Base-by-base conservation (phyloP, 495 filamentous ascomycete species). In the Choiromyces venosus region DNA sequence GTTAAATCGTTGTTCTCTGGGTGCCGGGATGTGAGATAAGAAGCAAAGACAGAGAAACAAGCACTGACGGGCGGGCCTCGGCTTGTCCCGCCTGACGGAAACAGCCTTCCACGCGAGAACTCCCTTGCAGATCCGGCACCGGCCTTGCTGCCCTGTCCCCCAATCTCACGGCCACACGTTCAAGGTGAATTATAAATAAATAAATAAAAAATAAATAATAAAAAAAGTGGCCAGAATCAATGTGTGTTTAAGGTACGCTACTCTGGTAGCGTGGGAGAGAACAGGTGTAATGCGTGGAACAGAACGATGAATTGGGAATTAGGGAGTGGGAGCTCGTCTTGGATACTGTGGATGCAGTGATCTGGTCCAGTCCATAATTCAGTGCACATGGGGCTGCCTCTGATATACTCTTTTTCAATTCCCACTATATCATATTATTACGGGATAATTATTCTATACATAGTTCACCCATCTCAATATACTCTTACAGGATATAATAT, bases 41-140 rank as follows among this genome's bases (percentile, higher is more conserved):
- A 39, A 56, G 69, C 75, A 74, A 77, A 69, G 76, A 77, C 66
- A 72, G 73, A 77, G 38, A 72, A 72, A 76, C 56, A 77, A 77
- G 71, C 73, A 66, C 75, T 61, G 72, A 70, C 69, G 68, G 67
- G 65, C 73, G 52, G 70, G 69, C 66, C 74, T 76, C 69, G 74
- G 75, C 74, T 77, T 77, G 70, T 77, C 74, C 75, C 75, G 75
- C 75, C 52, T 77, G 69, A 69, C 74, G 72, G 74, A 67, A 77
- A 77, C 66, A 77, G 75, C 75, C 74, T 37, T 72, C 74, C 75
- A 77, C 75, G 75, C 74, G 75, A 77, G 69, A 61, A 12, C 52
- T 61, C 75, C 75, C 75, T 70, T 77, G 75, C 75, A 73, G 75
- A 77, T 76, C 74, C 70, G 75, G 76, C 73, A 72, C 68, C 68